A percentile compares a stretch with the other conserved stretches of the same genome.
Evolutionary conservation across 768 basidiomycete species (phyloP).

Genomic region (Lentinula aciculospora): DNA sequence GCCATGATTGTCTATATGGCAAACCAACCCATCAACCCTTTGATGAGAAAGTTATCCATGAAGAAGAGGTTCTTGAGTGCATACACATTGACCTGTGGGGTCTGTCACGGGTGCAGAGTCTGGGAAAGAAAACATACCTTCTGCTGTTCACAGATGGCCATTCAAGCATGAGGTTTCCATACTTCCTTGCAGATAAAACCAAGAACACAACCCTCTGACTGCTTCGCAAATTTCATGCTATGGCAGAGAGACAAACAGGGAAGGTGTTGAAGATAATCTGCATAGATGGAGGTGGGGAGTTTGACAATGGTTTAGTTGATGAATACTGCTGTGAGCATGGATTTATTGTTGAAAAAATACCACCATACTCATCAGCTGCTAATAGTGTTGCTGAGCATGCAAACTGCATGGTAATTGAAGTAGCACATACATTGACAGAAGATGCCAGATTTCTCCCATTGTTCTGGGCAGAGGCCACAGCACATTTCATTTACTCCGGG

Average conservation of each 20-base stretch:
- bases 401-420: slow-evolving; percentile 17
- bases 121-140: slow-evolving; percentile 16
- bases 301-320: slow-evolving; percentile 16
- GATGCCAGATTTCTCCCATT: not conserved
- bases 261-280: slow-evolving; percentile 11
- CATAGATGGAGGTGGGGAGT: slow-evolving; percentile 24
- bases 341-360: slow-evolving; percentile 15
- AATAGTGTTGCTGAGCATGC: slow-evolving; percentile 20
- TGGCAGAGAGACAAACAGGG: slow-evolving; percentile 14
- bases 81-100: slow-evolving; percentile 22
- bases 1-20: slow-evolving; percentile 22
- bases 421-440: not conserved
- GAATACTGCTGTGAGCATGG: slow-evolving; percentile 14
- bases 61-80: slow-evolving; percentile 12
- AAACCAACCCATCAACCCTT: slow-evolving; percentile 18
- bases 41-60: slow-evolving; percentile 12
- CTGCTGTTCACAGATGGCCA: slow-evolving; percentile 18
- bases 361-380: slow-evolving; percentile 18
- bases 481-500: not conserved
- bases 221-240: slow-evolving; percentile 9
- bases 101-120: slow-evolving; percentile 12
- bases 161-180: slow-evolving; percentile 8
- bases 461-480: not conserved
- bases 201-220: slow-evolving; percentile 12
- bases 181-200: slow-evolving; percentile 19